A percentile compares a stretch with the other conserved stretches of the same genome.
Conservation (phyloP, 148 eudicot species). For the Rhododendron kiyosumense region DNA sequence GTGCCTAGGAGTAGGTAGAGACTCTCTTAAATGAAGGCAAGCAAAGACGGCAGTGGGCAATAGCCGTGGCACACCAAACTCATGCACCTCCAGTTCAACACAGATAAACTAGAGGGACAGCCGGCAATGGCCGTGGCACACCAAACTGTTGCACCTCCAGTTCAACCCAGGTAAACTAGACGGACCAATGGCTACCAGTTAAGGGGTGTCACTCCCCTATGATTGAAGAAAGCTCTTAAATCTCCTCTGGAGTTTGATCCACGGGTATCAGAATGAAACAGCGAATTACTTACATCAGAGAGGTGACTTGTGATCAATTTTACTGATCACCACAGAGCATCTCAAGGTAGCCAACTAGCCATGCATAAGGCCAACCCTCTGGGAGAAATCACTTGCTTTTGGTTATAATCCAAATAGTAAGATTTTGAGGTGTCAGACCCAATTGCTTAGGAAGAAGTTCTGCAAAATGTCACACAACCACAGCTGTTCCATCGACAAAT, state of each 20-base stretch:
- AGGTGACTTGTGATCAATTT: background rate
- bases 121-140: background rate
- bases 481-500: background rate
- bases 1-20: background rate
- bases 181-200: background rate
- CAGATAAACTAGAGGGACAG: background rate
- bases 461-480: background rate
- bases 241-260: background rate
- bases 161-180: background rate
- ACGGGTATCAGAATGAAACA: background rate
- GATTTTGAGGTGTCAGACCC: background rate
- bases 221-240: too few species aligned
- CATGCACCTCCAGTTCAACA: background rate
- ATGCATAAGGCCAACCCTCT: background rate
- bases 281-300: too few species aligned
- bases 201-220: background rate
- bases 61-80: too few species aligned
- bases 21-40: background rate
- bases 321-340: background rate
- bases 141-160: background rate
- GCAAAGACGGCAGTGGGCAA: background rate
- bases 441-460: background rate
- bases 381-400: background rate
- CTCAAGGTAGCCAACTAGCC: background rate
- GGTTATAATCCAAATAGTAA: background rate